Evolutionary conservation across 2,329 filamentous ascomycete species (phyloP).

Genomic region (Orbilia brochopaga): DNA sequence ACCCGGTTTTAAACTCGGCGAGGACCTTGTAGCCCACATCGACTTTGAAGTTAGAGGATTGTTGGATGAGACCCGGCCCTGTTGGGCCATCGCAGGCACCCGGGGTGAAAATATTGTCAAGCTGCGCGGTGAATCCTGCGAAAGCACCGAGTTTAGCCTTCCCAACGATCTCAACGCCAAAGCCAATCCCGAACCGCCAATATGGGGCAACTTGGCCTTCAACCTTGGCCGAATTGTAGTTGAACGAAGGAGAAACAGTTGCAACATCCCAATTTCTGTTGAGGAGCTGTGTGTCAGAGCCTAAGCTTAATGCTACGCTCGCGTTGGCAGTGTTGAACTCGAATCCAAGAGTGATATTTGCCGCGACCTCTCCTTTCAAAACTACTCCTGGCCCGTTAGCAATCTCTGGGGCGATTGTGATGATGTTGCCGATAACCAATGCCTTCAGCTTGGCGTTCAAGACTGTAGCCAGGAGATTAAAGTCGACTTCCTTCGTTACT

Average conservation of each 20-base stretch:
- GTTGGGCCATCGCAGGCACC: neutral
- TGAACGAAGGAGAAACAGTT: neutral
- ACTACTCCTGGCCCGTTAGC: neutral
- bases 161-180: neutral
- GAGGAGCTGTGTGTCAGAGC: neutral
- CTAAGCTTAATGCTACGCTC: neutral
- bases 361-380: neutral
- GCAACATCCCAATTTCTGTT: neutral
- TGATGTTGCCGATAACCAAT: neutral
- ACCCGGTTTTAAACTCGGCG: neutral
- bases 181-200: conserved; percentile 3
- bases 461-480: neutral
- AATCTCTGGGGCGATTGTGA: neutral
- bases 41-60: neutral
- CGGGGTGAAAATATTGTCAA: neutral
- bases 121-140: neutral
- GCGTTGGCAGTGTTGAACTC: conserved; percentile 3
- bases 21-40: conserved; percentile 1
- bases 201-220: neutral
- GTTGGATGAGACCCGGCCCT: neutral
- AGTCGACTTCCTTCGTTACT: neutral
- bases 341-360: neutral
- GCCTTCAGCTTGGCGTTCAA: conserved; percentile 1
- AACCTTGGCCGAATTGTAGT: neutral
- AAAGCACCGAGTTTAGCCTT: neutral